Conservation (phyloP, 192 early-diverging fungal species). For the Coemansia sp. region DNA sequence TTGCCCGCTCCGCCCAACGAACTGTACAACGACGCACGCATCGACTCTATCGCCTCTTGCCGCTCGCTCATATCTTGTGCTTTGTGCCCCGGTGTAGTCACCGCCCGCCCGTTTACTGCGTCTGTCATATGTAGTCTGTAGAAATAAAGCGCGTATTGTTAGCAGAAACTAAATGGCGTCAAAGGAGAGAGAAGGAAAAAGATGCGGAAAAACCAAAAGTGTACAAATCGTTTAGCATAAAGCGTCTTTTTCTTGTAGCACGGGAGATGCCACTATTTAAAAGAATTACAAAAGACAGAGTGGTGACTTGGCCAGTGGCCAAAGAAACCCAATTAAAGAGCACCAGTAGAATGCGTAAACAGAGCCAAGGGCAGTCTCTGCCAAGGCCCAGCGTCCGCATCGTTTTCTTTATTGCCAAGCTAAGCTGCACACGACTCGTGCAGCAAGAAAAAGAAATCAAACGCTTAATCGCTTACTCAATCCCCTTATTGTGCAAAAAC, state of each 20-base stretch:
- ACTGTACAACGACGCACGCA: constrained; percentile 1
- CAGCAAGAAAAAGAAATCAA: too few relatives aligned
- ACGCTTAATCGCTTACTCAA: too few relatives aligned
- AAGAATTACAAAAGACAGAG: too few relatives aligned
- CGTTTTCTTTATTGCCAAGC: too few relatives aligned
- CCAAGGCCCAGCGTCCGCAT: too few relatives aligned
- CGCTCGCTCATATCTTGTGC: not conserved
- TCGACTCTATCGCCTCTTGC: not conserved
- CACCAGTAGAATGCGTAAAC: too few relatives aligned
- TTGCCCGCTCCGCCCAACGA: constrained; percentile 11
- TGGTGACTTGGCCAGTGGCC: too few relatives aligned
- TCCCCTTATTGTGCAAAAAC: too few relatives aligned
- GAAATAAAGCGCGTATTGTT: not conserved
- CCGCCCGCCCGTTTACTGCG: not conserved
- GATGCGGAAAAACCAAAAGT: not conserved
- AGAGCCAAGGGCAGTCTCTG: too few relatives aligned
- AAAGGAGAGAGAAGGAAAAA: not conserved
- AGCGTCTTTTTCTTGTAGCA: not conserved
- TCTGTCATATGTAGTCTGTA: not conserved
- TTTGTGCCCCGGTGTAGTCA: not conserved
- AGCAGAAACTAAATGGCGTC: not conserved
- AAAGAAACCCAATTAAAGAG: too few relatives aligned
- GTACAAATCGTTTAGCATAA: not conserved
- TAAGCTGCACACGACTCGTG: too few relatives aligned
- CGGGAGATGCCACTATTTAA: not conserved